Base-by-base conservation (phyloP, 192 early-diverging fungal genomes). In the Linnemannia zychae region DNA sequence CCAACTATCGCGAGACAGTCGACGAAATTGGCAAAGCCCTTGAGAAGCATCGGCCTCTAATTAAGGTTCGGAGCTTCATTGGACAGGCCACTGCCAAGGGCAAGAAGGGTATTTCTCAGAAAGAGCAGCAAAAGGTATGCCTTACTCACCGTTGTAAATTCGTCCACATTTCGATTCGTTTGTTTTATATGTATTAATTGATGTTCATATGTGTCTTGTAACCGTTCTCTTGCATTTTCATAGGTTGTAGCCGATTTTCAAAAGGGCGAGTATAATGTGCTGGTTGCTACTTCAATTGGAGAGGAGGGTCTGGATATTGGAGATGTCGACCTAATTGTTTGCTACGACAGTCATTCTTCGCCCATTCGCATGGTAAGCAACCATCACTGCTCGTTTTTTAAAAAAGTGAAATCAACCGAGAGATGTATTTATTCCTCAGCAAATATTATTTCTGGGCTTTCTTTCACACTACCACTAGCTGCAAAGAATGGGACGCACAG, bases 301-400 rank as follows among this genome's bases (percentile, higher is more conserved):
- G 98, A 99, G 87, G 98, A 99, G 88, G 98, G 98, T 2, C 87
- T 99, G 44, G 98, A 99, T 83, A 99, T 99, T 90, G 98, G 97
- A 67, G 97, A 99, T 70, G 94, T 99, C 1, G 97, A 99, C 71
- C 89, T 99, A 18, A 99, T 99, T 77, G 87, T 98, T 33, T 97
- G 96, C 87, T 99, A 94, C 75, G 97, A 99, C 80, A 87, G 91
- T 15, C 94, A 95, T 78, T 90, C 87, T 40, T 94, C 93, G 13
- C 94, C 96, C 4, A 93, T 95, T 71, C 91, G 94, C 31, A 94
- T 97, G 95, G 90, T 91, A 90, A 67, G 70, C 24, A 38, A 67
- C 28, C 18, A 44, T 24, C 2, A n/a, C 13, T n/a, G 86, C 22
- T 87, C 22, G 33, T 53, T 60, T 37, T 49, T 80, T 65, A 6